Evolutionary conservation across 306 rosid species (phyloP), one percentile per base, ranked within the genome.

Genomic region (Purshia tridentata): DNA sequence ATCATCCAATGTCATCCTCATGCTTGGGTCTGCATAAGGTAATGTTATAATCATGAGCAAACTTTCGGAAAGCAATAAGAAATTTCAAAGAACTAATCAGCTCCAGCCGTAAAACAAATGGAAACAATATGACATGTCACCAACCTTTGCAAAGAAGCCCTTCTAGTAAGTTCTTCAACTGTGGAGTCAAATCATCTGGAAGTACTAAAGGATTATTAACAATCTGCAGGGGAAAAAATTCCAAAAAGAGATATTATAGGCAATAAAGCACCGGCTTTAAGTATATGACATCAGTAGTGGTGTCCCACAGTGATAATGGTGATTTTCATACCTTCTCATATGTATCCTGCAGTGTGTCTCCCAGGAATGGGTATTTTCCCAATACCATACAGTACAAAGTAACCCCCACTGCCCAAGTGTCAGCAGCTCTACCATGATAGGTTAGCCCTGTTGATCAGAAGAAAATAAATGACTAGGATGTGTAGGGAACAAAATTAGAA

Each of bases 371-470:
- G 81, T 90, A 90, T 50, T 84, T 87, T 35, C 99, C 99, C 70
- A 89, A 69, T 49, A 91, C 67, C 99, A 95, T 87, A 82, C 93
- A 95, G 85, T 95, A 95, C 84, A 95, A 77, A 75, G 98, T 91
- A 70, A 95, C 89, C 75, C 99, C 99, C 58, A 95, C 89, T 1
- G 99, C 98, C 99, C 99, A 95, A 1, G 99, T 95, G 85, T 95
- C 98, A 0, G 99, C 96, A 55, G 85, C 88, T 86, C 78, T 90
- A 54, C 99, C 99, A 68, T 75, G 81, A 80, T 95, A 91, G 56
- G 93, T 89, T 61, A 91, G 71, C 81, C 93, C 99, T 95, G 69
- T 75, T 18, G 14, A 54, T 44, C 39, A 69, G 29, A 61, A 69
- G 23, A 47, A 73, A 77, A 72, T 12, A 65, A 51, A 60, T 29